phyloP scores from a whole-genome alignment of 371 early-diverging fungal genomes.

The Mucor irregularis region DNA sequence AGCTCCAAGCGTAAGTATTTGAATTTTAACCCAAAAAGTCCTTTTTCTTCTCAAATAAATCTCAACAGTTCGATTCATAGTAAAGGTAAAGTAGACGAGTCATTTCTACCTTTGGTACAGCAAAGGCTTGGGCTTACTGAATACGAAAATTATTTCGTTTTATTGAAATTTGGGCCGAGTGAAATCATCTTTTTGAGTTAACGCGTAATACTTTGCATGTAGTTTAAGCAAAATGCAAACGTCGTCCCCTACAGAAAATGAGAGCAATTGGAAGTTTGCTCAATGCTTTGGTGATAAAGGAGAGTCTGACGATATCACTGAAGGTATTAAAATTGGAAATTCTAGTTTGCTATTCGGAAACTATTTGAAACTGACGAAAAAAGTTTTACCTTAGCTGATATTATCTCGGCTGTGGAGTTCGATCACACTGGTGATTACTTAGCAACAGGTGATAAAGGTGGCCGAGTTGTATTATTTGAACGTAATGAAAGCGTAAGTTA shows the following conservation, averaged over 20 bases:
- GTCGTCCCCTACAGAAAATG: conserved; percentile 22
- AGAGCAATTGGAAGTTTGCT: conserved; percentile 92
- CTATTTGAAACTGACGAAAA: background rate
- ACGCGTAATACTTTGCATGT: conserved; percentile 2
- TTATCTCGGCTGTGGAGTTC: conserved; percentile 95
- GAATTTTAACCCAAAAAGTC: no score
- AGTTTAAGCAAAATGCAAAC: conserved; percentile 10
- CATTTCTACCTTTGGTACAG: no score
- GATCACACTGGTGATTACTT: conserved; percentile 90
- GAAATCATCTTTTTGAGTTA: no score
- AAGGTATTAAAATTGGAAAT: conserved; percentile 68
- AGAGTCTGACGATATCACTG: conserved; percentile 96
- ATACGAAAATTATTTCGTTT: no score
- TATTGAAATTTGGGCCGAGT: no score
- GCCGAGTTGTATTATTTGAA: conserved; percentile 90
- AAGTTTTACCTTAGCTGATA: conserved; percentile 69
- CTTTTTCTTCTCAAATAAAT: no score
- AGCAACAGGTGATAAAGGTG: conserved; percentile 93
- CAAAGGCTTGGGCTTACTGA: no score
- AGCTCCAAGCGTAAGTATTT: no score
- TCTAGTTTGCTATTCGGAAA: background rate
- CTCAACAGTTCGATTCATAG: no score
- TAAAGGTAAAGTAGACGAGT: no score
- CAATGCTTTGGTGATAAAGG: conserved; percentile 99
- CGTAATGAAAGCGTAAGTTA: conserved; percentile 58